Base-by-base conservation (phyloP, 257 asterid genomes). In the Catharanthus roseus region DNA sequence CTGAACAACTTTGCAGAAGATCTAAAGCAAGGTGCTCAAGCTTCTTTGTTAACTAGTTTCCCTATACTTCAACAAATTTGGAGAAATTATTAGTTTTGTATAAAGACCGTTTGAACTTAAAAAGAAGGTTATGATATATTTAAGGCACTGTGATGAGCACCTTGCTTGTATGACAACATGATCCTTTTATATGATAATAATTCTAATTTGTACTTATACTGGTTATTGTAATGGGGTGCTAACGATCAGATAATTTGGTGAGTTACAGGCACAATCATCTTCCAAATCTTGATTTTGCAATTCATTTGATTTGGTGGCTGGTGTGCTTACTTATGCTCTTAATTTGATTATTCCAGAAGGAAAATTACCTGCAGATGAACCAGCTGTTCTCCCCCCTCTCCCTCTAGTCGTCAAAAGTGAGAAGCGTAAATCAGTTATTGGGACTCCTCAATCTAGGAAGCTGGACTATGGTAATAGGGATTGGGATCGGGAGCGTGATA, bases 311-410 rank as follows among this genome's bases (percentile, higher is more conserved):
- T 2, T 54, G 26, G 21, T 53, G 54, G 28, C 33, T 67, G 51
- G 24, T 62, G 4, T 33, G 56, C n/a, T 5, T 36, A 50, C 54
- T 71, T n/a, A 28, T 56, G 18, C 65, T 66, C 58, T 68, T 62
- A 24, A 21, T 63, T 2, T 72, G 67, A 36, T 56, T 58, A 19
- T 64, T 85, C 78, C 89, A 90, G 99, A 95, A 79, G 97, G 99
- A 77, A 95, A 95, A 83, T 76, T 95, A 83, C 72, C 92, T 55
- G 84, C 85, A 10, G 97, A 95, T 67, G 99, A 95, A 79, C 96
- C 96, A 69, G 83, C 91, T 64, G 82, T 89, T 67, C 97, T 95
- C 79, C 97, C 97, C 53, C 87, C 96, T 29, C 74, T 89, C 68
- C 93, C 97, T 72, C 74, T 95, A 72, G 86, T 89, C 79, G 93